Base-by-base conservation (phyloP, 1,284 basidiomycete species). In the Sporisorium scitamineum region DNA sequence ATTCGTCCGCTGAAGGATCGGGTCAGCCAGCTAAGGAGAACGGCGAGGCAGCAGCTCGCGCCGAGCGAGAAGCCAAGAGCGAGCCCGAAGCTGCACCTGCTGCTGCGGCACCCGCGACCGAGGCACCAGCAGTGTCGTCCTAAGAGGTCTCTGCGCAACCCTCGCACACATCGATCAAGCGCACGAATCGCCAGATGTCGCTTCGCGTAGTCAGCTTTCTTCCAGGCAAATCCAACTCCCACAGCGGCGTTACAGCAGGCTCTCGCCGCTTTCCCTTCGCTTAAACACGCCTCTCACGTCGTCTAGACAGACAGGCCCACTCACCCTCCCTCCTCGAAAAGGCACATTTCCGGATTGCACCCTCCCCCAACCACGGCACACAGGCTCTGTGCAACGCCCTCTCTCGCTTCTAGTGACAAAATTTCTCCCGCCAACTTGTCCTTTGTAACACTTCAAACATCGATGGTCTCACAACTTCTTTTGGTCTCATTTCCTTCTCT, bases 21-120 rank as follows among this genome's bases (percentile, higher is more conserved):
- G 54, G 60, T 18, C 63, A 67, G 54, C 34, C 54, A 10, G 53
- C 20, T 1, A 72, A 62, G 56, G 55, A 66, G 63, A 67, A 66
- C 26, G 70, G 63, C 1, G 56, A 59, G 18, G 48, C 44, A 18
- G 34, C 59, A 22, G 44, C 60, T 22, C 54, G 54, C 41, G 54
- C 58, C 3, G 58, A 61, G 22, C 11, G 45, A 22, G 62, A 70
- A 42, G 24, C 58, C 14, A 66, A 71, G 59, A 58, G 41, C 47
- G 52, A 71, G 42, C 13, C 54, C 37, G 68, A 70, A 22, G 54
- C 61, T 22, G 41, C 56, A 24, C 47, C 51, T 7, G 47, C 56
- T 7, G 37, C 53, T 20, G 31, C 27, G 32, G 59, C 52, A 20
- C 29, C 51, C 6, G 52, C 42, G 9, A 39, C 55, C 20, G 69